Conservation (phyloP, 2,329 filamentous ascomycete genomes). For the Dothideomycetidae sp. region DNA sequence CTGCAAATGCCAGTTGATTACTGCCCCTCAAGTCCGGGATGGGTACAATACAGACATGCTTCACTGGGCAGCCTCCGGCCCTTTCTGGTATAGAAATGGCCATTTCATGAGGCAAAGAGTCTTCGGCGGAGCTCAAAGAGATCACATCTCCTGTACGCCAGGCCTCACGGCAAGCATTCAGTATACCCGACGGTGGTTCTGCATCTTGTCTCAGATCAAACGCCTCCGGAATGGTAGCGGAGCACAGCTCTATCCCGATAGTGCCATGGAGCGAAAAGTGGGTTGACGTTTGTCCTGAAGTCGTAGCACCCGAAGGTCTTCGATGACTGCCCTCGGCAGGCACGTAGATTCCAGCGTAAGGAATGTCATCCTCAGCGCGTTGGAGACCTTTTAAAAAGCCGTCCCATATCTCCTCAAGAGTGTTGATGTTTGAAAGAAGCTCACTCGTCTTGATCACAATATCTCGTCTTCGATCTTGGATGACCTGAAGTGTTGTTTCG, state of each 20-base stretch:
- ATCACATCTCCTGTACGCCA: conserved; percentile 4
- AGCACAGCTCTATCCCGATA: conserved; percentile 16
- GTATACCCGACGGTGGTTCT: conserved; percentile 2
- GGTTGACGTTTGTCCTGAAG: conserved; percentile 4
- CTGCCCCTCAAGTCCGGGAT: conserved; percentile 20
- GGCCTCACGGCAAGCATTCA: conserved; percentile 12
- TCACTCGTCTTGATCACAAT: conserved; percentile 9
- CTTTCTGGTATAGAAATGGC: conserved; percentile 6
- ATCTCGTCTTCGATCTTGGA: conserved; percentile 10
- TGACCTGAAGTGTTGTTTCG: conserved; percentile 9
- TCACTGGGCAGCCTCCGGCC: conserved; percentile 7
- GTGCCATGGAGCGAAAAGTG: conserved; percentile 16
- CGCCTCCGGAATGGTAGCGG: conserved; percentile 15
- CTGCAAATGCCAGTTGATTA: conserved; percentile 26
- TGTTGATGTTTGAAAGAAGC: conserved; percentile 1
- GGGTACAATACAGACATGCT: conserved; percentile 10
- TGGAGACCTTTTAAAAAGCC: conserved; percentile 9
- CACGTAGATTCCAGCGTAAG: conserved; percentile 13
- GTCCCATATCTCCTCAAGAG: conserved; percentile 10
- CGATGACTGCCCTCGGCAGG: conserved; percentile 10
- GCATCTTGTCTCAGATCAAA: conserved; percentile 15
- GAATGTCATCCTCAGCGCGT: conserved; percentile 9
- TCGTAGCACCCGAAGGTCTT: conserved; percentile 6
- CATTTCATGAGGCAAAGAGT: conserved; percentile 7
- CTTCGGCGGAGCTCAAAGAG: conserved; percentile 5